Evolutionary conservation across 306 rosid species (phyloP).

Genomic region (Potentilla sterilis): DNA sequence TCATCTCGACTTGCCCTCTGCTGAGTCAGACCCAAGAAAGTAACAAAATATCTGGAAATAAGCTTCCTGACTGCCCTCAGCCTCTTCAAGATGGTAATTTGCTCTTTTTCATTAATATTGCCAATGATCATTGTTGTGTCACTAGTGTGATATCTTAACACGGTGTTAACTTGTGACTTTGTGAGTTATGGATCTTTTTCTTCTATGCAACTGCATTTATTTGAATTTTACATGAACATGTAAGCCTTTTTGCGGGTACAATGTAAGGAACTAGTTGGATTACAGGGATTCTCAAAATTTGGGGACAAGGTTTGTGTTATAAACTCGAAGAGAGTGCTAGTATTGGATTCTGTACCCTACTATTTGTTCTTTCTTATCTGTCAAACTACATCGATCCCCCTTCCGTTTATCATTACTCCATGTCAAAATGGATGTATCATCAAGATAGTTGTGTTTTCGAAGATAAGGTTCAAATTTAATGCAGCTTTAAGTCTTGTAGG

Average conservation of each 20-base stretch:
- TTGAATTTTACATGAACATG: not conserved
- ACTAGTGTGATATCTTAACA: not conserved
- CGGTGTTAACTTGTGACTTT: not conserved
- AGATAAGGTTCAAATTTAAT: constrained; percentile 1
- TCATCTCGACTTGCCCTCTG: constrained; percentile 2
- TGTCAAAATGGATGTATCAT: not conserved
- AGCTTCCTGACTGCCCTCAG: not conserved
- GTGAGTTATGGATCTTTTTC: not conserved
- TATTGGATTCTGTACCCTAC: not conserved
- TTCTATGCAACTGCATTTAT: constrained; percentile 4
- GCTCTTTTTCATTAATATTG: not conserved
- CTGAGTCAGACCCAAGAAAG: not conserved
- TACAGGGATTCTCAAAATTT: not conserved
- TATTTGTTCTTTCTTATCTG: not conserved
- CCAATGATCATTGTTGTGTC: not conserved
- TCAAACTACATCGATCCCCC: not conserved
- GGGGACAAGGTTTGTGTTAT: not conserved
- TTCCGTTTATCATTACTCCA: not conserved
- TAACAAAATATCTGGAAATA: not conserved
- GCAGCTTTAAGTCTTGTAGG: not conserved
- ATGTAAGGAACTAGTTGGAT: not conserved
- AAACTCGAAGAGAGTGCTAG: not conserved
- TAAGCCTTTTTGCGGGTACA: not conserved
- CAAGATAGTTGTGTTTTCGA: not conserved
- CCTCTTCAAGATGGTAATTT: constrained; percentile 1